Evolutionary conservation across 176 grass and related monocot genomes (phyloP), one percentile per base, ranked within the genome.

Genomic region (Oryza glaberrima): DNA sequence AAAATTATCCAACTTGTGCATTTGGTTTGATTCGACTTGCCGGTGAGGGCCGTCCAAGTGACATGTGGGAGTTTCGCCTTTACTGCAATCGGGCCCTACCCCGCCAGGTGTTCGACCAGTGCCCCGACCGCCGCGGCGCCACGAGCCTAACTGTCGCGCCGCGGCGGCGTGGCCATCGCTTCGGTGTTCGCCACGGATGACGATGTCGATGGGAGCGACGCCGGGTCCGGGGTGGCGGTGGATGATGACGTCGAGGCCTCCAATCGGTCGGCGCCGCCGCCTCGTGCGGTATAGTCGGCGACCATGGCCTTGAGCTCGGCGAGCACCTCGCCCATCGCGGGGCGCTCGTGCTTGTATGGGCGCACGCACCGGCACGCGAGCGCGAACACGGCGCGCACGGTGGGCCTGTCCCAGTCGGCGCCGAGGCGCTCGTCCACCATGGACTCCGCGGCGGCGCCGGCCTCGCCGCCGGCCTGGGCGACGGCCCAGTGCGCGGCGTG

Each of bases 381-480:
- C 51, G 60, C 78, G 71, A 92, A 95, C 19, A 90, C 93, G 28
- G 60, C 73, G 43, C 65, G 32, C 25, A 95, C 84, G 40, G 90
- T 79, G 48, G 40, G 8, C 73, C 79, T 26, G 72, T 95, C 93
- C 90, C 93, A 92, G 4, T 13, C 26, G 0, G 77, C 25, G 0
- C 90, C 90, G 15, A 95, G 90, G 71, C 90, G 1, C 13, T 40
- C 25, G 80, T 95, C 93, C 75, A 90, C 88, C 67, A 94, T 83
- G 73, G 81, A 44, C 61, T 70, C 83, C 16, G 77, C 54, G 1
- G 74, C 85, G 1, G 23, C 28, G 3, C n/a, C 56, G 4, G 45
- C 64, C 12, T 67, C 65, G 11, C 76, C 70, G 63, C 66, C 65
- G 22, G 45, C 75, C 38, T 75, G 66, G 1, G 25, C 9, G 13